A percentile compares a stretch with the other conserved stretches of the same genome.
phyloP scores from a whole-genome alignment of 192 early-diverging fungal species.

The Phycomyces nitens region DNA sequence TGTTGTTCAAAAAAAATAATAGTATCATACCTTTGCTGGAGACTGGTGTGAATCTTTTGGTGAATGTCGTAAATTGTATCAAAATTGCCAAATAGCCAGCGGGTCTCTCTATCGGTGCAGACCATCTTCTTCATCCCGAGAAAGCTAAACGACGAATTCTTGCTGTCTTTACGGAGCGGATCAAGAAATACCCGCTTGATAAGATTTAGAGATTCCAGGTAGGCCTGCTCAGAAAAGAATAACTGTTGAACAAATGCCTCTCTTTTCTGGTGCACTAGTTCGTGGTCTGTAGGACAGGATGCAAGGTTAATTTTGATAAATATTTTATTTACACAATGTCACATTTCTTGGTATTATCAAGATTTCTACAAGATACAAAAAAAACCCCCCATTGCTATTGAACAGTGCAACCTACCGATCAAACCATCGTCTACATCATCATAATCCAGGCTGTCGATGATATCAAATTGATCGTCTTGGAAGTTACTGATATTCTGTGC shows the following conservation, averaged over 20 bases:
- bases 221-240: conserved; percentile 18
- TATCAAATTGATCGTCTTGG: conserved; percentile 17
- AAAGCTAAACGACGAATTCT: conserved; percentile 23
- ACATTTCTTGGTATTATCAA: neutral
- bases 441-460: conserved; percentile 23
- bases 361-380: too few relatives aligned
- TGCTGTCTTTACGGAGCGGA: conserved; percentile 18
- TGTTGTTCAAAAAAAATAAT: conserved; percentile 9
- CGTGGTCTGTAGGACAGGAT: conserved; percentile 20
- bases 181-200: conserved; percentile 15
- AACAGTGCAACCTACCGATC: conserved; percentile 7
- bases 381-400: too few relatives aligned
- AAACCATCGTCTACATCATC: conserved; percentile 29
- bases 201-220: conserved; percentile 25
- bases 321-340: neutral
- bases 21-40: conserved; percentile 23
- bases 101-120: conserved; percentile 29
- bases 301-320: too few relatives aligned
- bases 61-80: conserved; percentile 21
- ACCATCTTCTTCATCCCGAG: conserved; percentile 25
- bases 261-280: conserved; percentile 19
- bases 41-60: conserved; percentile 8
- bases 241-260: conserved; percentile 27
- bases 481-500: neutral
- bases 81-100: conserved; percentile 29